Base-by-base conservation (phyloP, 768 basidiomycete genomes). In the Collybiopsis confluens region DNA sequence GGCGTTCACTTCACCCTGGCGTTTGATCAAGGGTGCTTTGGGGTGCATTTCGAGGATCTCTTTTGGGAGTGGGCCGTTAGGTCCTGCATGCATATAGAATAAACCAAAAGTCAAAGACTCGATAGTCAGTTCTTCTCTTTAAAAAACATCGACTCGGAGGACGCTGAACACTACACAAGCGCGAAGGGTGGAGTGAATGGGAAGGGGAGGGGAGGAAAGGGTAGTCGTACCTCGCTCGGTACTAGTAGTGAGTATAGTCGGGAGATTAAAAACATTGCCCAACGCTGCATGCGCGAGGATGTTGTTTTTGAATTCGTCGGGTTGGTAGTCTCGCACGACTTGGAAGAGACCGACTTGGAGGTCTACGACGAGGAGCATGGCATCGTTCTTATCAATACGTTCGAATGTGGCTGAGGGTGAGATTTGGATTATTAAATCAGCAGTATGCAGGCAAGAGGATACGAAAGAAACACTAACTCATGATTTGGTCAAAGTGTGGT, bases 271-370 rank as follows among this genome's bases (percentile, higher is more conserved):
- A 1, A 74, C 65, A 43, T 74, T 75, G 3, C 67, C 77, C 7
- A 77, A 60, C 23, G 67, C 74, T 15, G 77, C 75, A 56, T 79
- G 77, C 5, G 76, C 77, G 33, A 78, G 61, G 55, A 80, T 68
- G 58, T 72, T 78, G 63, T 69, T 75, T 54, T 71, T 70, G 56
- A 68, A 73, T 38, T 72, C 64, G 15, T 68, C 70, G 0, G 74
- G 67, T 7, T 64, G 52, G 54, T 62, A 63, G 62, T 80, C 77
- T 58, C 71, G 72, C 1, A 71, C 73, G 26, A 80, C 59, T 56
- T 75, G 71, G 64, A 73, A 78, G 7, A 80, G 61, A 16, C 78
- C 77, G 36, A 76, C 62, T 56, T 80, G 77, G 57, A 75, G 75
- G 64, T 80, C 78, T 44, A 80, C 69, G 48, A 80, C 66, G 40